phyloP scores from a whole-genome alignment of 108 stramenopile species.

The Bacterosira constricta region DNA sequence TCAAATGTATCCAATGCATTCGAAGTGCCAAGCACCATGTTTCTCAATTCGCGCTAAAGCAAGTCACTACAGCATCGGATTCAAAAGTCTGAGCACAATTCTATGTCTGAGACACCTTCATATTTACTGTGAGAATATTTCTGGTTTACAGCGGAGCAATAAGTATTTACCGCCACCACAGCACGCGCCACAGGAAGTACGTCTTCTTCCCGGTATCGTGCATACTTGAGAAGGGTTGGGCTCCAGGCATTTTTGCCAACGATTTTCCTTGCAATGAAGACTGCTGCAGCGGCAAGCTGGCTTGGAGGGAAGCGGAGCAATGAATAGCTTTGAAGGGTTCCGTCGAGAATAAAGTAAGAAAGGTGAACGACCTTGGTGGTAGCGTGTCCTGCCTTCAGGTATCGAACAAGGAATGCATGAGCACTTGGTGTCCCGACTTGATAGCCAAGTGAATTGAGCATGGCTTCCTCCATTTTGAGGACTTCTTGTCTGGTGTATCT shows the following conservation, averaged over 20 bases:
- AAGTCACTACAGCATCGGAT: neutral
- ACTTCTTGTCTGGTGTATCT: constrained; percentile 92
- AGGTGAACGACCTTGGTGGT: constrained; percentile 85
- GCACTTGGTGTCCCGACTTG: constrained; percentile 88
- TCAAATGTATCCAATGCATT: constrained; percentile 16
- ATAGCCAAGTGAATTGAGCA: constrained; percentile 83
- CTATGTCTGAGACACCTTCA: constrained; percentile 59
- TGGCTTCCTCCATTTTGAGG: constrained; percentile 88
- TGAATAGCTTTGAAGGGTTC: constrained; percentile 85
- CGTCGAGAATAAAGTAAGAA: constrained; percentile 86
- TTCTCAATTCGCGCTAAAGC: neutral
- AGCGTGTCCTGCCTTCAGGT: constrained; percentile 91
- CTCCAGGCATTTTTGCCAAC: constrained; percentile 83
- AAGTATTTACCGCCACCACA: constrained; percentile 49
- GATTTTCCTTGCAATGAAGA: constrained; percentile 82
- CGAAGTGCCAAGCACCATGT: neutral
- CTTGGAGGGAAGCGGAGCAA: constrained; percentile 88
- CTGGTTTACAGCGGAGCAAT: constrained; percentile 65
- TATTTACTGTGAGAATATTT: constrained; percentile 70
- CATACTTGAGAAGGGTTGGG: constrained; percentile 84
- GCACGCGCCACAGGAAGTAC: constrained; percentile 73
- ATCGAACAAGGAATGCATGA: constrained; percentile 90
- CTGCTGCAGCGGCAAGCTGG: constrained; percentile 87
- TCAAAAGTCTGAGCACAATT: constrained; percentile 48
- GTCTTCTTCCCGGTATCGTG: constrained; percentile 78